Base-by-base conservation (phyloP, 73 alveolate genomes). In the Paramecium tetraurelia region DNA sequence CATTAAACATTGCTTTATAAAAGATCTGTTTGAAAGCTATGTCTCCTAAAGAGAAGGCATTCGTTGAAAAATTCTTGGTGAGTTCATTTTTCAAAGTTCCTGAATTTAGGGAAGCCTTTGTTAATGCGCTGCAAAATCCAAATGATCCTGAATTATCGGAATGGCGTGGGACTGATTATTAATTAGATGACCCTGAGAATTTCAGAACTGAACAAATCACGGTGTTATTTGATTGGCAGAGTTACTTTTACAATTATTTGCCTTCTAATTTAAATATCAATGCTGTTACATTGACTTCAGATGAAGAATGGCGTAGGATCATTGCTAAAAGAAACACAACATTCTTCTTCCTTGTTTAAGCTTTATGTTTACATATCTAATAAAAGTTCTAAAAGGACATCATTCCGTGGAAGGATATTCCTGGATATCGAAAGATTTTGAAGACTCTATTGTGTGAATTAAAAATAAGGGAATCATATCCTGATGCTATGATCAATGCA, bases 81-180 rank as follows among this genome's bases (percentile, higher is more conserved):
- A 44, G 75, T 22, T 59, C 90, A 7, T 80, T 80, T 46, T 80
- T 80, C 27, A 80, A 41, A 48, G 57, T 80, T 14, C 90, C 90
- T 12, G 70, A 80, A 80, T 80, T 80, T 46, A 44, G 90, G 24
- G 70, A 80, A 18, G 46, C 46, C 2, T 80, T 80, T 80, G 44
- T 80, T 21, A 27, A 12, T 22, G 48, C 76, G 0, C 22, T 80
- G 1, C 22, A 21, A 40, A 40, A 80, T 22, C 48, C 70, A 5
- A 80, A 80, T 46, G 90, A 80, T 80, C 90, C 90, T 22, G 38
- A 33, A 22, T 48, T 80, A 44, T 24, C 46, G 5, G 90, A 80
- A 80, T 80, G 90, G 90, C 48, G 90, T 40, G 90, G 90, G 4
- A 80, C 76, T 21, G 70, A 41, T 43, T 80, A 80, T 35, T 18